Base-by-base conservation (phyloP, 2,329 filamentous ascomycete genomes). In the Aspergillus caelatus region DNA sequence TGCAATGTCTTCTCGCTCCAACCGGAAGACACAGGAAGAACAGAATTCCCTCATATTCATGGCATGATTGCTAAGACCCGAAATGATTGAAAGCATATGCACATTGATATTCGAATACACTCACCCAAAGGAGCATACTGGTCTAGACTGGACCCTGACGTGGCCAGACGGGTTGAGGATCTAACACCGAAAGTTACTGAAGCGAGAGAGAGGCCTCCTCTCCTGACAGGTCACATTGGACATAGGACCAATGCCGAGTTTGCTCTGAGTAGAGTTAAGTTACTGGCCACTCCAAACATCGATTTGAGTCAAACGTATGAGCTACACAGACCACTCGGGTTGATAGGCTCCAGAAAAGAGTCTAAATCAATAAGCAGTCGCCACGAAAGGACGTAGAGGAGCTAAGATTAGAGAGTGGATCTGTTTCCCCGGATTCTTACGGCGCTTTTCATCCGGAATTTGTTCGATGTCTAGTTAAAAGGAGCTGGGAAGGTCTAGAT, bases 341-440 rank as follows among this genome's bases (percentile, higher is more conserved):
- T 10, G 26, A 30, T 50, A 28, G 23, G 9, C 46, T 48, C 23
- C 21, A 4, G 21, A 48, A 26, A 23, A 16, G 46, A 50, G 14
- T 30, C 46, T 32, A 30, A 30, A 50, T 50, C 14, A 30, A 5
- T 50, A 19, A 30, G 14, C 14, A 28, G 34, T 28, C 10, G 34
- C 21, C n/a, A 54, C 34, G 7, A 8, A 41, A 9, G 8, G 39
- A 41, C 14, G 8, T n/a, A 48, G 23, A 30, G 5, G 23, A 43
- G 43, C 41, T 34, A 50, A n/a, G n/a, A 14, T 43, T 6, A 9
- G 43, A 19, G 62, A 61, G 58, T 63, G 62, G 62, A 63, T 60
- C 52, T 28, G 34, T 21, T 57, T 60, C 62, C 62, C 62, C 62
- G 62, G 62, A 63, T 63, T 57, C 62, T 19, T 43, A 61, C 30